These are phyloP conservation scores for Lasiosphaeria hispida DNA, from an alignment of 495 filamentous ascomycete species.

Conservation along the genomic window DNA sequence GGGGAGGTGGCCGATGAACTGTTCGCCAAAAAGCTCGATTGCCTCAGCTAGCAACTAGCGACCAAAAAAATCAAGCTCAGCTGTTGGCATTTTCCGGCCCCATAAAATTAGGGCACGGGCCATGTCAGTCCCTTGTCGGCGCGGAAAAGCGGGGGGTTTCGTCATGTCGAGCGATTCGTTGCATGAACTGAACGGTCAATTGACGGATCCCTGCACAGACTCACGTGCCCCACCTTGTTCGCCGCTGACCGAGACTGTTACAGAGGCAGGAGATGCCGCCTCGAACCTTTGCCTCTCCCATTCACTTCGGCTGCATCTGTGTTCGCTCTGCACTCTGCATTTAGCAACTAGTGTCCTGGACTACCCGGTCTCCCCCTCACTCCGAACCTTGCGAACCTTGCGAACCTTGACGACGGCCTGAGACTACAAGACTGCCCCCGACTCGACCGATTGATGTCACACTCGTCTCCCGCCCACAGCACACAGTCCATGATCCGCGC, in stretches of 20 bases:
- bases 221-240: constrained; percentile 27
- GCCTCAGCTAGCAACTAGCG: not conserved
- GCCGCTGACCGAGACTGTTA: constrained; percentile 14
- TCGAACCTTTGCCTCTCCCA: constrained; percentile 1
- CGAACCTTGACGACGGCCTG: too few relatives aligned
- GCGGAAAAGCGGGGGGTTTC: constrained; percentile 19
- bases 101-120: not conserved
- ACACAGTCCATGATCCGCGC: constrained; percentile 20
- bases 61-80: constrained; percentile 1
- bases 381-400: constrained; percentile 11
- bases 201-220: not conserved
- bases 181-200: not conserved
- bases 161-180: constrained; percentile 10
- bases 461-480: constrained; percentile 2
- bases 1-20: not conserved
- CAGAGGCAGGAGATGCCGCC: not conserved
- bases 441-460: too few relatives aligned
- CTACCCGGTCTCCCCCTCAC: constrained; percentile 25
- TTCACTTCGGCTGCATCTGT: too few relatives aligned
- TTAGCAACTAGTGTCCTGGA: not conserved
- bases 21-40: not conserved
- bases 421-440: too few relatives aligned
- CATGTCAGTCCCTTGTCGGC: not conserved
- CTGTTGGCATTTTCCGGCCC: not conserved
- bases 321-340: not conserved